Base-by-base conservation (phyloP, 768 basidiomycete genomes). In the Leccinum obscurum region DNA sequence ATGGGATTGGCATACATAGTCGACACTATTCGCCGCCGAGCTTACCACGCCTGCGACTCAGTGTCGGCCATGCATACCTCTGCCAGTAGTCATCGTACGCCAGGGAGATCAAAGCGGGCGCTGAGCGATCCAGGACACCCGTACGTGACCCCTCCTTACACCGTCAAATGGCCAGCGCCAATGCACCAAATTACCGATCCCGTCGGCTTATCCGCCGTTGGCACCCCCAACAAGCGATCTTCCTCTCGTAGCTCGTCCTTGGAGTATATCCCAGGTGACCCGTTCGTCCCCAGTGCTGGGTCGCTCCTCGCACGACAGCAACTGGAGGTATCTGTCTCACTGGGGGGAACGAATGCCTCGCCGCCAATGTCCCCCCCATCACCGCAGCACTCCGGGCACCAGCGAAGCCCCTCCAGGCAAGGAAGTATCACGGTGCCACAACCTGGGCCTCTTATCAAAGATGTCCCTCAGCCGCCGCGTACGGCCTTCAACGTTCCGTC, bases 41-140 rank as follows among this genome's bases (percentile, higher is more conserved):
- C 15, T 56, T 5, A 14, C 54, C 57, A 61, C 52, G 17, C 15
- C 57, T 9, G 24, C 54, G 39, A 35, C 26, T 26, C 26, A n/a
- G 26, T 24, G 50, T 48, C 30, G 13, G n/a, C 52, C 20, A 69
- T 66, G 71, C 55, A 64, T 53, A 26, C 58, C 56, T 56, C 66
- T 50, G 46, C 55, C 20, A 30, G 34, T 35, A 52, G 57, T 5
- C 52, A 57, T 35, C 71, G 50, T 48, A 15, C 57, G 20, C 58
- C 60, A 34, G 57, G 58, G 30, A 59, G 55, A 49, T 53, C 68
- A 17, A 62, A 56, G 34, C 64, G 63, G 39, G 14, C 65, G 22
- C 61, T 61, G 2, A 69, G 70, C 51, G 72, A 73, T 56, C 67
- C 72, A 34, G 70, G 64, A 28, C 63, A 68, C 26, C 15, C 59